Evolutionary conservation across 1,284 basidiomycete species (phyloP).

Genomic region (Rhodofomes roseus): DNA sequence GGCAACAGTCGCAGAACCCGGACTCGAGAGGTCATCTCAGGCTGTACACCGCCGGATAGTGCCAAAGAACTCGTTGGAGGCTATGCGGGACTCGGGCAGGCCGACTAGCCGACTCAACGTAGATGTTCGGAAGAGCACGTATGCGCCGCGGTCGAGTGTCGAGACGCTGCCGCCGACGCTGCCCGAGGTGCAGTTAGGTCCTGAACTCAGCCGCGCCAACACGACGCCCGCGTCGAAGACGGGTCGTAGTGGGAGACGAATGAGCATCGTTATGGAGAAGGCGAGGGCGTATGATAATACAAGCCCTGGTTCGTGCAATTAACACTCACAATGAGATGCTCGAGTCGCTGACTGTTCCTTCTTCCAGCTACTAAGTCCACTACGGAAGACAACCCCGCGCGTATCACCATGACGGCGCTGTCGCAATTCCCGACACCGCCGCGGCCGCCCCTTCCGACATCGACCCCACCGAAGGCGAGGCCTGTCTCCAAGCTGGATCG

Average conservation of each 20-base stretch:
- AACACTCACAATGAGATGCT: too few relatives aligned
- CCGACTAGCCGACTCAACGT: not conserved
- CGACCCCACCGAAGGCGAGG: conserved; percentile 20
- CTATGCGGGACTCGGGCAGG: not conserved
- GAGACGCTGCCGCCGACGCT: conserved; percentile 15
- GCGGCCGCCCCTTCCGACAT: conserved; percentile 21
- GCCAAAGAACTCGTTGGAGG: not conserved
- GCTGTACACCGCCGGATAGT: conserved; percentile 5
- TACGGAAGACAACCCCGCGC: conserved; percentile 14
- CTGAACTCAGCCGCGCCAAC: conserved; percentile 19
- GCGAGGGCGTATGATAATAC: conserved; percentile 35
- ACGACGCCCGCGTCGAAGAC: conserved; percentile 16
- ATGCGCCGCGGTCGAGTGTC: conserved; percentile 16
- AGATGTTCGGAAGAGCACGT: conserved; percentile 1
- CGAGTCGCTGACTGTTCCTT: not conserved
- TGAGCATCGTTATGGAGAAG: conserved; percentile 47
- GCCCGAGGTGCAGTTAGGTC: conserved; percentile 4
- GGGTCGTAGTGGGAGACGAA: conserved; percentile 25
- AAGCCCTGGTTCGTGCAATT: conserved; percentile 15
- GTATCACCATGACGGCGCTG: conserved; percentile 25
- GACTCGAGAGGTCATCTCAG: not conserved
- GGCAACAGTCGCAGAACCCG: conserved; percentile 12
- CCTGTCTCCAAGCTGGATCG: conserved; percentile 34
- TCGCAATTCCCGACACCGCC: conserved; percentile 40
- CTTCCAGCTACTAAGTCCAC: not conserved